A percentile compares a stretch with the other conserved stretches of the same genome.
Conservation (phyloP, 23 red algal genomes). For the Gracilaria domingensis region DNA sequence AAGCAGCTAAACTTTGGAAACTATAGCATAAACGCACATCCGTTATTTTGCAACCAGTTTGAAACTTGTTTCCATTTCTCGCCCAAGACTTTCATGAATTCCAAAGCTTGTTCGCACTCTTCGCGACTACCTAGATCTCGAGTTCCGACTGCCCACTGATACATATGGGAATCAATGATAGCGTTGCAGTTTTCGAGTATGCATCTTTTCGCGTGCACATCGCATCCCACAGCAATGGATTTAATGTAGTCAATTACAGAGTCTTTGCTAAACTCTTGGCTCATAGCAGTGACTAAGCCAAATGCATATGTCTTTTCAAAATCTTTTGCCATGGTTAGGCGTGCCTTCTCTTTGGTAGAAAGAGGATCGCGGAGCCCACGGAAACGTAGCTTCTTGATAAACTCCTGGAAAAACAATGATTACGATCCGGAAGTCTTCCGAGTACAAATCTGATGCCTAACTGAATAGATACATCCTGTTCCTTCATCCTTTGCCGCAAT, state of each 20-base stretch:
- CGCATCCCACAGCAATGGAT: not conserved
- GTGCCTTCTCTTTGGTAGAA: not conserved
- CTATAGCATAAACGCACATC: not conserved
- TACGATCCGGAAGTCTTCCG: not conserved
- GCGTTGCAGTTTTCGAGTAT: not conserved
- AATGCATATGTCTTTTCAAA: conserved; percentile 5
- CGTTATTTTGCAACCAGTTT: not conserved
- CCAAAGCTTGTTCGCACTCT: not conserved
- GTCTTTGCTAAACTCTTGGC: not conserved
- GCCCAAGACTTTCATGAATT: not conserved
- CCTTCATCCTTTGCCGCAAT: conserved; percentile 15
- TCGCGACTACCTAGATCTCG: not conserved
- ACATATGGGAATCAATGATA: not conserved
- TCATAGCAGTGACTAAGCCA: not conserved
- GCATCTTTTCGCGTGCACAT: conserved; percentile 13
- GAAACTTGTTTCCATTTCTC: not conserved
- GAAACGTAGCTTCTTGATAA: not conserved
- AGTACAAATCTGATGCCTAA: conserved; percentile 5
- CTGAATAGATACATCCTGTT: not conserved
- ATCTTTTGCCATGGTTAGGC: not conserved
- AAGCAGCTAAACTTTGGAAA: not conserved
- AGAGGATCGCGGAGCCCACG: conserved; percentile 4
- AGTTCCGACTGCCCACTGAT: not conserved
- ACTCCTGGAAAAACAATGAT: conserved; percentile 1
- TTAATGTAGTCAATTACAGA: not conserved